Evolutionary conservation across 371 early-diverging fungal genomes (phyloP), one percentile per base, ranked within the genome.

Genomic region (Mucor circinelloides): DNA sequence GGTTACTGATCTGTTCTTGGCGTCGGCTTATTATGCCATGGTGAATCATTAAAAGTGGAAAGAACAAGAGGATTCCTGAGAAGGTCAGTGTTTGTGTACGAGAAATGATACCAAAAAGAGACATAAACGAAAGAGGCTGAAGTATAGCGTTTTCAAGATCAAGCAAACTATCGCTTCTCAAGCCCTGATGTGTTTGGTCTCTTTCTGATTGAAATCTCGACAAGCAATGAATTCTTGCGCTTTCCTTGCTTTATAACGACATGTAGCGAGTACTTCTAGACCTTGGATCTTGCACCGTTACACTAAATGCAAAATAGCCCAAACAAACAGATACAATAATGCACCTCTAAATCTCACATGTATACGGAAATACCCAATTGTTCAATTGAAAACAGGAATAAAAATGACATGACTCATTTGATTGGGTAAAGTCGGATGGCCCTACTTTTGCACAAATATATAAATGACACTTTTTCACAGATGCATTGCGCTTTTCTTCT

Each of bases 351-450:
- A 36, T 52, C 63, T 54, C 52, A 63, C 52, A 63, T 63, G 54
- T 54, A 50, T 55, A 27, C 34, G 34, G 34, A 34, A 34, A 34
- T 34, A 55, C 31, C 13, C 17, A 30, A 55, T 46, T 46, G 32
- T 46, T 27, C 21, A 38, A 8, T 40, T 46, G 28, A 19, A 31
- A 54, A 40, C 54, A 63, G 63, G 40, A 63, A 63, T 38, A 27
- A 40, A 64, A 40, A 48, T 52, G 55, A 54, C 63, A 64, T 56
- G 64, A 44, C 64, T 64, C 57, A 56, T 42, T 28, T 56, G 64
- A 64, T 56, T 64, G 31, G 44, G 21, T 56, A 38, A 56, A 55
- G 17, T 21, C 54, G 63, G 63, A 40, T 63, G 25, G 52, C 23
- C 42, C 10, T 56, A n/a, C 40, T 31, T 36, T 36, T 10, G 32